A percentile compares a stretch with the other conserved stretches of the same genome.
These are phyloP conservation scores for Cafeteria roenbergensis DNA, from an alignment of 108 stramenopile genomes.

Conservation along the genomic window DNA sequence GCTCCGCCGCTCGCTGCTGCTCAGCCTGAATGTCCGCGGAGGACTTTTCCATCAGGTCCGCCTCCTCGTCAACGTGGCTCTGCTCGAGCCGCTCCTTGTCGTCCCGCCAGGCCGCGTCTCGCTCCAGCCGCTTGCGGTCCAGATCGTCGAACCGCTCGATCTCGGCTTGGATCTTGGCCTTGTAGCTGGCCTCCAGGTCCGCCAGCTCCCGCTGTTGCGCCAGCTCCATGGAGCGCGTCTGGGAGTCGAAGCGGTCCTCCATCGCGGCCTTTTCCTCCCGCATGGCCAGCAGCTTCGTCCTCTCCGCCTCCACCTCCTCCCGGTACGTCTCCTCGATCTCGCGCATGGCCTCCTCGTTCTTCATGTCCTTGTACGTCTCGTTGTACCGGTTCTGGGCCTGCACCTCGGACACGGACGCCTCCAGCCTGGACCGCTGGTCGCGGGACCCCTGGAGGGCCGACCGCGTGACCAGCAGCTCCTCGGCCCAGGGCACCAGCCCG, in stretches of 20 bases:
- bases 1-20: conserved; percentile 20
- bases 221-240: conserved; percentile 32
- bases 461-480: conserved; percentile 47
- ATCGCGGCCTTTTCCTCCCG: conserved; percentile 29
- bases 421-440: conserved; percentile 29
- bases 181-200: conserved; percentile 37
- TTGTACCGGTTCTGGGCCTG: conserved; percentile 46
- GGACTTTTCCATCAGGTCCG: conserved; percentile 37
- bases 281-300: conserved; percentile 38
- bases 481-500: conserved; percentile 14
- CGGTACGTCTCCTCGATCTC: conserved; percentile 47
- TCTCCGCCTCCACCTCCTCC: conserved; percentile 44
- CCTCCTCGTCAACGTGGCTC: conserved; percentile 36
- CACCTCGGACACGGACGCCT: conserved; percentile 46
- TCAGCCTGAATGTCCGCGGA: no score
- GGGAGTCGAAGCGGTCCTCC: conserved; percentile 33
- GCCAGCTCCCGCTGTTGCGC: conserved; percentile 42
- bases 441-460: conserved; percentile 41
- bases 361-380: conserved; percentile 42
- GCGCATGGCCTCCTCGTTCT: conserved; percentile 44
- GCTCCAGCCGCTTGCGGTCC: conserved; percentile 30
- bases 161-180: conserved; percentile 42
- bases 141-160: conserved; percentile 38
- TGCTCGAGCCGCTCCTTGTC: conserved; percentile 30
- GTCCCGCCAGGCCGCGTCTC: conserved; percentile 36